Percentiles rank a stretch among this genome's conserved stretches.
Conservation (phyloP, 768 basidiomycete genomes). For the Podaxis sp. region DNA sequence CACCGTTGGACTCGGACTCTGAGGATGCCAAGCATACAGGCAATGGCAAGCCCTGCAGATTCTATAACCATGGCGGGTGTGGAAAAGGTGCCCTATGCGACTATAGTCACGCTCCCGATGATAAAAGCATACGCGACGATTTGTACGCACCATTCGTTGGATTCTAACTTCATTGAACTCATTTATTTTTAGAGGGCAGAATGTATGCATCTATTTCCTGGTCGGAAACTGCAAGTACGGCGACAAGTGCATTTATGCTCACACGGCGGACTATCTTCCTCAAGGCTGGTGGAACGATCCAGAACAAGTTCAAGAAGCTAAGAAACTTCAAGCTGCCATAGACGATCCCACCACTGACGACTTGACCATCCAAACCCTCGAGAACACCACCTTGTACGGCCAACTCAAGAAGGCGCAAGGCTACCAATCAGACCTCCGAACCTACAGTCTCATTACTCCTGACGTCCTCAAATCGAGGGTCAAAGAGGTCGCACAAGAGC, state of each 20-base stretch:
- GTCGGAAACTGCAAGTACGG: slow-evolving; percentile 39
- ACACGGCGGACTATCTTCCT: slow-evolving; percentile 38
- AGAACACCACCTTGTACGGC: background rate
- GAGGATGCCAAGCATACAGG: slow-evolving; percentile 53
- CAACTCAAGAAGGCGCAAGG: background rate
- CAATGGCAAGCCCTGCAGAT: slow-evolving; percentile 51
- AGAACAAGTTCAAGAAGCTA: slow-evolving; percentile 4
- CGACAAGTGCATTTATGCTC: slow-evolving; percentile 39
- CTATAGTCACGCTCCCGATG: slow-evolving; percentile 54
- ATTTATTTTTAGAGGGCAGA: slow-evolving; percentile 35
- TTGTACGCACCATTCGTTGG: slow-evolving; percentile 35
- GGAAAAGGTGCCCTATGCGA: slow-evolving; percentile 36
- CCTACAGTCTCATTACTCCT: background rate
- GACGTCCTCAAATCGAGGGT: slow-evolving; percentile 6
- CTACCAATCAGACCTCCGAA: background rate
- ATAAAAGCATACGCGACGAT: slow-evolving; percentile 52
- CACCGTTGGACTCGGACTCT: slow-evolving; percentile 47
- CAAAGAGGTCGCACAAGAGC: background rate
- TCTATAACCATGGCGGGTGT: slow-evolving; percentile 57
- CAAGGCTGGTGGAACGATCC: slow-evolving; percentile 30
- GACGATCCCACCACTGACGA: background rate
- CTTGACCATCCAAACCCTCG: background rate
- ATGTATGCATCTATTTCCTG: slow-evolving; percentile 44
- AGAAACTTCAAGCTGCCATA: background rate
- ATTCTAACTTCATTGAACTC: background rate